Base-by-base conservation (phyloP, 2,329 filamentous ascomycete genomes). In the Penicillium sp. region DNA sequence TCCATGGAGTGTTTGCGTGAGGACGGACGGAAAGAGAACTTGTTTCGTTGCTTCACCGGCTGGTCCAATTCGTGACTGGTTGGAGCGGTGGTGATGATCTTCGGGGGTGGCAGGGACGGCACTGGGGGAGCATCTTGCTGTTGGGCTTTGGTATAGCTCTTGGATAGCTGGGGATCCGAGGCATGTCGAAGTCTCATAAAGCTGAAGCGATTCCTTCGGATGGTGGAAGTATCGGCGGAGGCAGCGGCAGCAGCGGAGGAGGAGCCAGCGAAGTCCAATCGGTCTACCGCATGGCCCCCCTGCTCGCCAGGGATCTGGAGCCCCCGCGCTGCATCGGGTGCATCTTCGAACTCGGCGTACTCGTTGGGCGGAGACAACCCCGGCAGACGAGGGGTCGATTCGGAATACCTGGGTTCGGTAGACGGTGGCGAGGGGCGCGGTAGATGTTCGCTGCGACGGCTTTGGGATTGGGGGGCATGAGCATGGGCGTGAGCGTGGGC, bases 61-160 rank as follows among this genome's bases (percentile, higher is more conserved):
- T 71, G 72, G 31, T 79, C 79, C 18, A 85, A 69, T 48, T 89
- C 83, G 62, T 77, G 75, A 46, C 87, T 83, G 8, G 92, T 94
- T 9, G 94, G 92, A 14, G 92, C 90, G 10, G 93, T 97, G 46
- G 90, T 96, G 72, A 97, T 94, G 70, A 97, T 97, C 18, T 81
- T 81, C 14, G 86, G 86, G 34, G 83, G 70, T 52, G 72, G 75
- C 24, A 76, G 59, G 31, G 68, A 60, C 51, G 75, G 75, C 18
- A 78, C 67, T 34, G 73, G 71, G 19, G 75, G 72, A 21, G 67
- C 10, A 28, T 28, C 63, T 61, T 84, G 86, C 79, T 82, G 75
- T 76, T 83, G 69, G 79, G 86, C 68, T 83, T 79, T 64, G 80
- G 86, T 66, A 71, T 88, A 92, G 48, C 88, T 88, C 70, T 86